Conservation (phyloP, 2,329 filamentous ascomycete genomes). For the Ophiostoma fasciatum region DNA sequence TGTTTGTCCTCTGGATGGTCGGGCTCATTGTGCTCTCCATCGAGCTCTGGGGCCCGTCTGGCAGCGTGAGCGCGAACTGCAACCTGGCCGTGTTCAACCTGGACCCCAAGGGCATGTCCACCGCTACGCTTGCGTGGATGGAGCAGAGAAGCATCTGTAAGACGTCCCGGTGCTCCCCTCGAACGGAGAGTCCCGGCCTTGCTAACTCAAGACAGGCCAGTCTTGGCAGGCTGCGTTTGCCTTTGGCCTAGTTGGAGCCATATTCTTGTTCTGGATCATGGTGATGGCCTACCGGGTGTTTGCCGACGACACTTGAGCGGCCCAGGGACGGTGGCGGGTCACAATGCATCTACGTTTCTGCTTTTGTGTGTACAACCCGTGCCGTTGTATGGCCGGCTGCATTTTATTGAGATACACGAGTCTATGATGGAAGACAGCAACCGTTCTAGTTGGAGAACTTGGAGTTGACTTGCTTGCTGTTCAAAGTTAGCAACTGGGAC, state of each 20-base stretch:
- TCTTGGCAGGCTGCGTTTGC: constrained; percentile 51
- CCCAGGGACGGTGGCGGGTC: background rate
- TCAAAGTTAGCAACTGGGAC: background rate
- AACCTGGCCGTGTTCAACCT: constrained; percentile 40
- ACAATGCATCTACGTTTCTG: no score
- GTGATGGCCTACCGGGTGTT: constrained; percentile 53
- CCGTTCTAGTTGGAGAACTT: constrained; percentile 17
- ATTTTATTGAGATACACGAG: no score
- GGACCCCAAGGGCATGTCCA: constrained; percentile 33
- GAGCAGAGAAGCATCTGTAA: constrained; percentile 49
- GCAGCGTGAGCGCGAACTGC: constrained; percentile 45
- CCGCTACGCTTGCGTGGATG: constrained; percentile 46
- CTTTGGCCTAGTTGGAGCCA: constrained; percentile 41
- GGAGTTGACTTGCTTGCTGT: constrained; percentile 22
- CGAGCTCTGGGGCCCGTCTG: constrained; percentile 46
- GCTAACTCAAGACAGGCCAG: constrained; percentile 28
- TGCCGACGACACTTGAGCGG: constrained; percentile 18
- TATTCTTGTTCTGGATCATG: constrained; percentile 55
- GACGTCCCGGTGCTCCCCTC: constrained; percentile 15
- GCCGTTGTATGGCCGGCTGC: background rate
- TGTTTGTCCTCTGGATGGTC: constrained; percentile 54
- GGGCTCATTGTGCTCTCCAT: constrained; percentile 47
- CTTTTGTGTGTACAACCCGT: no score
- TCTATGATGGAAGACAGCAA: no score
- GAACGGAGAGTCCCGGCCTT: background rate